Percentiles rank a stretch among this genome's conserved stretches.
Evolutionary conservation across 2,329 filamentous ascomycete genomes (phyloP).

Genomic region (Alternaria atra): DNA sequence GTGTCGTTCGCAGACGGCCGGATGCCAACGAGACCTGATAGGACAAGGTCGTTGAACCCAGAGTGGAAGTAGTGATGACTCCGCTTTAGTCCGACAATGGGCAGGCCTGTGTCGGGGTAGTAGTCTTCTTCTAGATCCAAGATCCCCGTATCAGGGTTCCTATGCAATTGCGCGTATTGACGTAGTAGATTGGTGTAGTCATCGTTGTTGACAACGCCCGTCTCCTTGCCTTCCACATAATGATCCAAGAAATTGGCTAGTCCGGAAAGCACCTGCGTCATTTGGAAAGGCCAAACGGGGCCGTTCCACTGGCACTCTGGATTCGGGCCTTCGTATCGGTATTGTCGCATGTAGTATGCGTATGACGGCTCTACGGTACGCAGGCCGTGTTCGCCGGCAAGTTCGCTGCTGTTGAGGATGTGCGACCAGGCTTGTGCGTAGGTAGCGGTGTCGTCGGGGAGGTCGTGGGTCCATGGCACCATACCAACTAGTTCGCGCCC

Average conservation of each 20-base stretch:
- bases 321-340: constrained; percentile 50
- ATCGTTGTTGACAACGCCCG: constrained; percentile 32
- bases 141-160: constrained; percentile 42
- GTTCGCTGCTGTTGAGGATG: constrained; percentile 45
- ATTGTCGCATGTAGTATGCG: constrained; percentile 57
- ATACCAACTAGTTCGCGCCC: constrained; percentile 56
- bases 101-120: constrained; percentile 53
- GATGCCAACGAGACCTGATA: constrained; percentile 55
- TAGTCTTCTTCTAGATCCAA: constrained; percentile 57
- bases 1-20: constrained; percentile 51
- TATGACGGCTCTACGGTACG: constrained; percentile 57
- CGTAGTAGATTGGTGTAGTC: constrained; percentile 52
- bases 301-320: constrained; percentile 59
- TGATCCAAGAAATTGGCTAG: constrained; percentile 57
- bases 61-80: constrained; percentile 59
- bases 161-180: constrained; percentile 54
- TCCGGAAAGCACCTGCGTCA: constrained; percentile 52
- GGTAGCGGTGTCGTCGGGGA: constrained; percentile 51
- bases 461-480: constrained; percentile 55
- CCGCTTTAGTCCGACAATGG: constrained; percentile 55
- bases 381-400: constrained; percentile 50
- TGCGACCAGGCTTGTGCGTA: constrained; percentile 53
- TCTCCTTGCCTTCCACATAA: constrained; percentile 42
- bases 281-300: constrained; percentile 57
- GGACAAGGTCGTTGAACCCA: constrained; percentile 54